Percentiles rank a stretch among this genome's conserved stretches.
These are phyloP conservation scores for Paecilomyces fulvus DNA, from an alignment of 2,329 filamentous ascomycete genomes.

Conservation along the genomic window DNA sequence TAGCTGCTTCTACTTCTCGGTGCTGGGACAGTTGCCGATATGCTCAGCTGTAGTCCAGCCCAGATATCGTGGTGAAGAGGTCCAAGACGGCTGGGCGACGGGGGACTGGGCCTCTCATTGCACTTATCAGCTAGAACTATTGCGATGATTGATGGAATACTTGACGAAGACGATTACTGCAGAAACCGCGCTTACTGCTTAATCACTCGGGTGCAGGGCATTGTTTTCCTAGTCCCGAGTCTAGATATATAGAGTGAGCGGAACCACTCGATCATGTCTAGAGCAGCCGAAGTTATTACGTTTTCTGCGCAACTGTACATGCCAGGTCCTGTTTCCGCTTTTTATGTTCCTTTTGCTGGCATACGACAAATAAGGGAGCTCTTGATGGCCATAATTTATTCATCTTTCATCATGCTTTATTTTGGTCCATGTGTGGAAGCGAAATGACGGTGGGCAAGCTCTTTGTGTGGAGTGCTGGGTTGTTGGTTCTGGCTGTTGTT, in stretches of 20 bases:
- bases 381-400: background rate
- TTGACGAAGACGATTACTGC: background rate
- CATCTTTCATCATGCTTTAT: background rate
- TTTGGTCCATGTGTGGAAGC: background rate
- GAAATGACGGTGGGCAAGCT: background rate
- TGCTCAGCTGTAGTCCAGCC: background rate
- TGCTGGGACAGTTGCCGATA: background rate
- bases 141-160: background rate
- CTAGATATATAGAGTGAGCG: background rate
- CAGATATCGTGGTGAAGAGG: background rate
- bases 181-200: background rate
- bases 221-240: background rate
- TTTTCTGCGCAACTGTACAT: background rate
- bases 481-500: background rate
- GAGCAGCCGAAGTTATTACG: background rate
- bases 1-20: background rate
- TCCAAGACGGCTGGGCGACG: background rate
- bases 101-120: background rate
- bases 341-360: background rate
- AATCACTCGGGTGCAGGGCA: background rate
- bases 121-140: background rate
- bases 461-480: slow-evolving; percentile 11
- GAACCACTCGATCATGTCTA: background rate
- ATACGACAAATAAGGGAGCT: background rate
- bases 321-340: background rate